phyloP scores from a whole-genome alignment of 2,329 filamentous ascomycete genomes.

The Coniochaeta sp. region DNA sequence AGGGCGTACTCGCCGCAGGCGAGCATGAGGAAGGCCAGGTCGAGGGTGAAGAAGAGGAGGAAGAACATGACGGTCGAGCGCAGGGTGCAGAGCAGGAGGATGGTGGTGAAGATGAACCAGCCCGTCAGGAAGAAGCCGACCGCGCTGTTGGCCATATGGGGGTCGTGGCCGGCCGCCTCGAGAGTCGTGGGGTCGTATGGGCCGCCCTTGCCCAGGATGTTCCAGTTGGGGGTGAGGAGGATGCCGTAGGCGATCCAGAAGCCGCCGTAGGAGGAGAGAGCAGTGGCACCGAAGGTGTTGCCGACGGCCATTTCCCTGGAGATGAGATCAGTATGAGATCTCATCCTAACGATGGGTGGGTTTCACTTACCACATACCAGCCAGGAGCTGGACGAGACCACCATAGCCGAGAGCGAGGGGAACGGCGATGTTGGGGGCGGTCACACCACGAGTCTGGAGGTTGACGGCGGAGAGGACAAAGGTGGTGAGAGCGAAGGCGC shows the following conservation, averaged over 20 bases:
- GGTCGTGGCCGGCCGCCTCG: constrained; percentile 16
- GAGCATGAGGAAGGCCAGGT: constrained; percentile 68
- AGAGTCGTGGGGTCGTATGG: constrained; percentile 29
- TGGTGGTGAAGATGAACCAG: constrained; percentile 81
- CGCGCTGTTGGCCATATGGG: constrained; percentile 46
- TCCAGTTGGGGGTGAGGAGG: constrained; percentile 61
- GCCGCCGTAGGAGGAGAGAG: constrained; percentile 73
- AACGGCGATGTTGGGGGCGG: constrained; percentile 58
- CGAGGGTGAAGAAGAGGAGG: constrained; percentile 68
- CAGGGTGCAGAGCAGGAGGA: constrained; percentile 68
- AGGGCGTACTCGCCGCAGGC: constrained; percentile 53
- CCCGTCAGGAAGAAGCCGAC: constrained; percentile 69
- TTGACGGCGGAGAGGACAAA: constrained; percentile 74
- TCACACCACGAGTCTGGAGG: constrained; percentile 54
- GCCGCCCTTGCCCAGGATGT: constrained; percentile 39
- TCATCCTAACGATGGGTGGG: background rate
- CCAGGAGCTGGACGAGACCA: constrained; percentile 69
- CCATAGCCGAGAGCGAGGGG: constrained; percentile 68
- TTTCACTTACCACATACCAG: constrained; percentile 74
- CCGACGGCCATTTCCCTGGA: constrained; percentile 77
- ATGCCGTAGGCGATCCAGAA: constrained; percentile 78
- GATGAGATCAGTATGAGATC: constrained; percentile 8
- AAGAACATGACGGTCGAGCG: constrained; percentile 75
- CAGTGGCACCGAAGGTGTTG: constrained; percentile 80
- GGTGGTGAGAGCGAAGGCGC: constrained; percentile 75